These are phyloP conservation scores for Dactylellina parvicollis DNA, from an alignment of 2,329 filamentous ascomycete genomes.

Conservation along the genomic window DNA sequence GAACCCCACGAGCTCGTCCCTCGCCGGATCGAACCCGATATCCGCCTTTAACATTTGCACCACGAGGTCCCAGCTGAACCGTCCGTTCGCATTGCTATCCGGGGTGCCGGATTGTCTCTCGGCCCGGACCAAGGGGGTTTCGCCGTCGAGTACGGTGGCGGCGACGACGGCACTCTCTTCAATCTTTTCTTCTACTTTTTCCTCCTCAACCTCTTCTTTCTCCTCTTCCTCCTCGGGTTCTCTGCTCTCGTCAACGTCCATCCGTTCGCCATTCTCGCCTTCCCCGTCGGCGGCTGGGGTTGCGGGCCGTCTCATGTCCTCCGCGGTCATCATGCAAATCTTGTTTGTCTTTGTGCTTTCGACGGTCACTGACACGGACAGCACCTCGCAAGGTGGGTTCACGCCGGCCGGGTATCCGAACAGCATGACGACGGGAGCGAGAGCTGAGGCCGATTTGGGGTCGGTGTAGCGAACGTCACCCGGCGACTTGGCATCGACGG, in stretches of 20 bases:
- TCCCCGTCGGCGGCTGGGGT: constrained; percentile 29
- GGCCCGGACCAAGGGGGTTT: neutral
- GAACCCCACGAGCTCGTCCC: constrained; percentile 48
- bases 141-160: neutral
- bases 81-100: constrained; percentile 24
- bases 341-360: constrained; percentile 47
- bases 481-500: constrained; percentile 30
- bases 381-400: constrained; percentile 48
- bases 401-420: constrained; percentile 50
- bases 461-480: constrained; percentile 21
- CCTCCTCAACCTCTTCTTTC: neutral
- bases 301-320: constrained; percentile 42
- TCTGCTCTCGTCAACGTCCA: constrained; percentile 35
- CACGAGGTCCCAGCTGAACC: constrained; percentile 52
- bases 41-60: constrained; percentile 49
- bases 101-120: constrained; percentile 36
- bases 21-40: constrained; percentile 47
- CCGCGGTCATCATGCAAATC: constrained; percentile 53
- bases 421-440: constrained; percentile 47
- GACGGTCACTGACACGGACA: constrained; percentile 45
- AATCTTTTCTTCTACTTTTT: constrained; percentile 5
- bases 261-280: constrained; percentile 22
- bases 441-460: constrained; percentile 13
- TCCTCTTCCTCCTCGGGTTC: constrained; percentile 2
- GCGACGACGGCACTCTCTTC: neutral